Base-by-base conservation (phyloP, 768 basidiomycete species). In the Neoboletus magnificus region DNA sequence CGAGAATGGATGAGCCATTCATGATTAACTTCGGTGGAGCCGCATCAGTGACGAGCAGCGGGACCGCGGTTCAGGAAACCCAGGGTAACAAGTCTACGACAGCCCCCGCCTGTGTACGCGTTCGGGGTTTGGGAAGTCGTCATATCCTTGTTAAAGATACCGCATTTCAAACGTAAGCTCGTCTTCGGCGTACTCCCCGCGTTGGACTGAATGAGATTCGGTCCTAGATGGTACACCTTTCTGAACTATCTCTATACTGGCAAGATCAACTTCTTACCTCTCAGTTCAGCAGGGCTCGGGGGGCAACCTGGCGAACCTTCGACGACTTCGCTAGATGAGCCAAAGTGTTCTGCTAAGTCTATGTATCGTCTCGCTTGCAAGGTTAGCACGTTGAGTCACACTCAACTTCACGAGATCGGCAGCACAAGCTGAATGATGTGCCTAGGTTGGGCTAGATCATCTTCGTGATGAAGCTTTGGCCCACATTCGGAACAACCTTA, bases 321-420 rank as follows among this genome's bases (percentile, higher is more conserved):
- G 8, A 25, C n/a, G 2, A 37, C 41, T 15, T 20, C 50, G n/a
- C 9, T 42, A 1, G 51, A 62, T 7, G 43, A 40, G 7, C 54
- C 58, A 7, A 47, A 33, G 18, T 77, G 76, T 43, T 78, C 76
- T 5, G 73, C 76, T 0, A 78, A 78, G 50, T 77, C 76, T 0
- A 77, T 78, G 73, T 78, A 76, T 54, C 71, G 74, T 15, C 62
- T 78, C 12, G 76, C 77, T 5, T 60, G 62, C 29, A 76, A 77
- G 68, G 77, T 74, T 12, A 18, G 58, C 18, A 4, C 25, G 27
- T 45, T 22, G 2, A 15, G 18, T 18, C 27, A 22, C 15, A 13
- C 23, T 30, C 13, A 1, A 3, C 9, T 11, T 3, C 7, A 9
- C 23, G 18, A 9, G 36, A 13, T 12, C 16, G 3, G 20, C 10